Percentiles rank a stretch among this genome's conserved stretches.
Conservation (phyloP, 805 yeast genomes). For the Ogataea ramenticola region DNA sequence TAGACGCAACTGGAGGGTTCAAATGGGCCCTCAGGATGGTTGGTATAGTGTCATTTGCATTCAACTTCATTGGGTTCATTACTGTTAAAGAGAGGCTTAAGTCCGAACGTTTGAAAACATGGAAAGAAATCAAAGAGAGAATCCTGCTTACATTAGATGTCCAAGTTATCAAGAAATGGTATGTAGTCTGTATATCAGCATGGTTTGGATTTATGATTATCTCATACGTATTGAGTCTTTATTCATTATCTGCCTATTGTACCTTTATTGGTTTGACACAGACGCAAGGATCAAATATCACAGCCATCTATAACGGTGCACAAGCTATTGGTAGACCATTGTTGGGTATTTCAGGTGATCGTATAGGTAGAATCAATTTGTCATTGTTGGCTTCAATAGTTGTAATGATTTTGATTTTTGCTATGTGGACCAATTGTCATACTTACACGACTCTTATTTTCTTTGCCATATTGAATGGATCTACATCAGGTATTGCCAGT, state of each 20-base stretch:
- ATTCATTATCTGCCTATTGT: constrained; percentile 40
- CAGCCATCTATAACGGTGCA: constrained; percentile 38
- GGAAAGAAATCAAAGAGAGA: constrained; percentile 7
- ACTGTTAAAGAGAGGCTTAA: constrained; percentile 39
- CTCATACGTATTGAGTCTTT: constrained; percentile 37
- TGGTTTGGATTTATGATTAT: constrained; percentile 29
- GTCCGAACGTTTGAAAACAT: constrained; percentile 6
- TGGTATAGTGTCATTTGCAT: constrained; percentile 31
- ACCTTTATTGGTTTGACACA: constrained; percentile 38
- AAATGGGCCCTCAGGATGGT: constrained; percentile 37
- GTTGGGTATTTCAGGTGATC: constrained; percentile 39
- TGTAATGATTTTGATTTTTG: constrained; percentile 31
- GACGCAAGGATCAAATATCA: constrained; percentile 35
- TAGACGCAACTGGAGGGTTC: constrained; percentile 32
- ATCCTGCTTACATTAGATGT: constrained; percentile 7
- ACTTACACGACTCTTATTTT: constrained; percentile 24
- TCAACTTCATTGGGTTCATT: constrained; percentile 31
- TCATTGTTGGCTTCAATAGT: constrained; percentile 28
- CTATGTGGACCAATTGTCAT: constrained; percentile 34
- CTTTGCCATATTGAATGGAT: constrained; percentile 36
- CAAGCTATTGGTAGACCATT: constrained; percentile 44
- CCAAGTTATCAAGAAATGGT: constrained; percentile 10
- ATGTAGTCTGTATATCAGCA: constrained; percentile 10
- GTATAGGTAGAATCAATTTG: constrained; percentile 38
- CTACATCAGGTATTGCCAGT: constrained; percentile 37